A percentile compares a stretch with the other conserved stretches of the same genome.
phyloP scores from a whole-genome alignment of 2,329 filamentous ascomycete species.

The Phialophora chinensis region DNA sequence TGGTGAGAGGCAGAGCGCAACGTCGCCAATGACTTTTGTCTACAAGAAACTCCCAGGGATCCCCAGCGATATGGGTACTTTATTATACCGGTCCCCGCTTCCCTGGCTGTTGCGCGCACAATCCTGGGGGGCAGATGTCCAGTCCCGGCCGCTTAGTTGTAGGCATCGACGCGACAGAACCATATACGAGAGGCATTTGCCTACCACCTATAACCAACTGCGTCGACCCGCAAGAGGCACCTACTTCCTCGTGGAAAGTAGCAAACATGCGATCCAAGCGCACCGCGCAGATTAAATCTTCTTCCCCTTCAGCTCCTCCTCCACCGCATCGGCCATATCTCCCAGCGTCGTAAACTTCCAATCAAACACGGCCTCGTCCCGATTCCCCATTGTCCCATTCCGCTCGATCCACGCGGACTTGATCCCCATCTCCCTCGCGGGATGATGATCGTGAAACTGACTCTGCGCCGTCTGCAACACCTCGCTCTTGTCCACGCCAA shows the following conservation, averaged over 20 bases:
- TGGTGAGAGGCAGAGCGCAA: neutral
- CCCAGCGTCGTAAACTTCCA: constrained; percentile 55
- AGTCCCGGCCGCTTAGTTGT: neutral
- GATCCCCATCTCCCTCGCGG: constrained; percentile 65
- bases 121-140: no score
- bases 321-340: constrained; percentile 65
- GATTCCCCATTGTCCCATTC: constrained; percentile 50
- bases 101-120: neutral
- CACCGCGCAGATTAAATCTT: neutral
- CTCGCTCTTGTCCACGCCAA: constrained; percentile 62
- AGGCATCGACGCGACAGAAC: neutral
- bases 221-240: neutral
- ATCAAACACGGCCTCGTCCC: constrained; percentile 59
- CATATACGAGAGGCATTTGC: neutral
- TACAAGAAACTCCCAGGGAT: no score
- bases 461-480: constrained; percentile 73
- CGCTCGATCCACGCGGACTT: constrained; percentile 67
- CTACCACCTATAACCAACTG: neutral
- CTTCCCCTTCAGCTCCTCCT: constrained; percentile 44
- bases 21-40: no score
- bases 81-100: neutral
- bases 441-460: constrained; percentile 69
- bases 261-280: neutral
- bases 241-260: neutral
- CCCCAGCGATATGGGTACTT: neutral